These are phyloP conservation scores for Cladosporium sp. DNA, from an alignment of 2,329 filamentous ascomycete species.

Conservation along the genomic window DNA sequence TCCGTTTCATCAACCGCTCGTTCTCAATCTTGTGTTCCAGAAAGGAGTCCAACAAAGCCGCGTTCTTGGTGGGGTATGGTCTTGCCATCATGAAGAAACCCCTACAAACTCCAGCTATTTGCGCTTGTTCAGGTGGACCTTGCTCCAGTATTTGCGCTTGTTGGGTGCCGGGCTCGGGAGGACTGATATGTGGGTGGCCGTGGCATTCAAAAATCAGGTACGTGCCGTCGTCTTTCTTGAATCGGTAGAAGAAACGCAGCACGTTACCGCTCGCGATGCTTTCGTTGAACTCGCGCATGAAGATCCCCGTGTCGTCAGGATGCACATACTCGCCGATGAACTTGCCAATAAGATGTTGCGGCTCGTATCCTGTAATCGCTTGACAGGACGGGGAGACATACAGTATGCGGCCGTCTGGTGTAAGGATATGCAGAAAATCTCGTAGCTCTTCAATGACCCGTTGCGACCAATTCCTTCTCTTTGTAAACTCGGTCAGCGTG, in stretches of 20 bases:
- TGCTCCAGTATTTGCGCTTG: conserved; percentile 14
- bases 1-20: conserved; percentile 74
- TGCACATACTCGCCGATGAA: conserved; percentile 81
- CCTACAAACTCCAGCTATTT: conserved; percentile 61
- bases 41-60: conserved; percentile 80
- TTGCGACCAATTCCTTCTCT: conserved; percentile 73
- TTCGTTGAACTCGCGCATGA: conserved; percentile 83
- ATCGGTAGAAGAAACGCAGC: conserved; percentile 79
- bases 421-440: conserved; percentile 82
- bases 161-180: conserved; percentile 21
- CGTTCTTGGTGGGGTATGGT: conserved; percentile 83
- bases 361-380: conserved; percentile 66
- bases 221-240: conserved; percentile 65
- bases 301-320: conserved; percentile 74
- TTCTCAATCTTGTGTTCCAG: conserved; percentile 97
- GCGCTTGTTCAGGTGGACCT: not conserved
- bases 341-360: conserved; percentile 63
- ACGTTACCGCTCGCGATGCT: conserved; percentile 74
- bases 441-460: conserved; percentile 83
- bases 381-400: conserved; percentile 79
- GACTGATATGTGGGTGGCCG: conserved; percentile 81
- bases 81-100: conserved; percentile 92
- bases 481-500: conserved; percentile 60
- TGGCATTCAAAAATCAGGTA: conserved; percentile 85
- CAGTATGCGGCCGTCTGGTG: conserved; percentile 73